These are phyloP conservation scores for Russula earlei DNA, from an alignment of 768 basidiomycete species.

Conservation along the genomic window DNA sequence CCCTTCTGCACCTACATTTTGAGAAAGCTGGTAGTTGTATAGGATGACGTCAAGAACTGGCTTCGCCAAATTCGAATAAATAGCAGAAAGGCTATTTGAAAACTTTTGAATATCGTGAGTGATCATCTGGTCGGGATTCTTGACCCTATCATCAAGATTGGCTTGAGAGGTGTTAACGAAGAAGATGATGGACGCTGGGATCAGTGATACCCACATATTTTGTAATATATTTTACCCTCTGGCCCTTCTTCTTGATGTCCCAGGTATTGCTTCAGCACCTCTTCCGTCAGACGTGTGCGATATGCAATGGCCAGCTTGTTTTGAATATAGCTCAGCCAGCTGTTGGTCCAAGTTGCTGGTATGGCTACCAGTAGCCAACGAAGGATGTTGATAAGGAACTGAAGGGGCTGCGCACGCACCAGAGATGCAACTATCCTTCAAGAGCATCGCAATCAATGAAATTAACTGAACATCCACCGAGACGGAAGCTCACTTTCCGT, in stretches of 20 bases:
- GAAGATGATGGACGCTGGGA: background rate
- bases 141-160: constrained; percentile 91
- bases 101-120: constrained; percentile 94
- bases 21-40: constrained; percentile 92
- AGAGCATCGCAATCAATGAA: background rate
- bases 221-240: constrained; percentile 87
- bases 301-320: constrained; percentile 88
- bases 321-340: constrained; percentile 88
- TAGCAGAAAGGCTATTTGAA: constrained; percentile 81
- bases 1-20: constrained; percentile 92
- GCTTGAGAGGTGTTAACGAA: constrained; percentile 33
- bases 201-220: constrained; percentile 50
- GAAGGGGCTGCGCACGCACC: constrained; percentile 70
- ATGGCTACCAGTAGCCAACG: constrained; percentile 89
- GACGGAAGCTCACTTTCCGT: constrained; percentile 55
- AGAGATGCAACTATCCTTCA: constrained; percentile 87
- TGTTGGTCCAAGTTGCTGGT: constrained; percentile 88
- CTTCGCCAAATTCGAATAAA: constrained; percentile 91
- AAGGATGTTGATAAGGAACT: constrained; percentile 78
- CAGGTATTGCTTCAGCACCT: constrained; percentile 78
- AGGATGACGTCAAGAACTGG: constrained; percentile 86
- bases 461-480: constrained; percentile 6
- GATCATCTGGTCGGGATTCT: constrained; percentile 97
- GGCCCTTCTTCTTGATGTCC: constrained; percentile 55
- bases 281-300: constrained; percentile 73